Percentiles rank a stretch among this genome's conserved stretches.
phyloP scores from a whole-genome alignment of 2,329 filamentous ascomycete species.

The Aspergillus spinulosporus region DNA sequence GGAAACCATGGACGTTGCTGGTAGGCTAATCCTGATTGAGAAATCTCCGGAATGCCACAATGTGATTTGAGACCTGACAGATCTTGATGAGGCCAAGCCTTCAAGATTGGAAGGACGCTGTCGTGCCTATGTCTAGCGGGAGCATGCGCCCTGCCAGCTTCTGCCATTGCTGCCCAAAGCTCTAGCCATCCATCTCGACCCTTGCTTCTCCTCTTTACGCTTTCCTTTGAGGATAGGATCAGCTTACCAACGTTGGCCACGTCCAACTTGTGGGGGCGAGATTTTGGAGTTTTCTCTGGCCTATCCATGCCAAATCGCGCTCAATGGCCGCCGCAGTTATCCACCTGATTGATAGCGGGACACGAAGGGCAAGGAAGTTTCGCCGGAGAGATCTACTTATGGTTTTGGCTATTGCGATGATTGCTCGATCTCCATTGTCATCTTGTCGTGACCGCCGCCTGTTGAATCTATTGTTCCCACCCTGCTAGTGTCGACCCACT shows the following conservation, averaged over 20 bases:
- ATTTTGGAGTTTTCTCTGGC: constrained; percentile 16
- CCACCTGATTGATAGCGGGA: constrained; percentile 17
- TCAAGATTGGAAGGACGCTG: constrained; percentile 13
- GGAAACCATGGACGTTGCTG: constrained; percentile 2
- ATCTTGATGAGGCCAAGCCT: constrained; percentile 19
- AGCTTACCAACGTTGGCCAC: constrained; percentile 19
- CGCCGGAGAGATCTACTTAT: constrained; percentile 18
- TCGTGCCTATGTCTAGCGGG: constrained; percentile 17
- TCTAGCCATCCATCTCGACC: constrained; percentile 16
- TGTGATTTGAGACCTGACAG: constrained; percentile 11
- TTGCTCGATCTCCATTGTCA: constrained; percentile 17
- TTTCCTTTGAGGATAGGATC: constrained; percentile 23
- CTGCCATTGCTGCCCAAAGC: constrained; percentile 29
- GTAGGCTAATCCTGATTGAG: constrained; percentile 7
- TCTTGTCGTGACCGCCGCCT: constrained; percentile 17
- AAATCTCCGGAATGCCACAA: background rate
- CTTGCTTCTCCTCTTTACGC: constrained; percentile 20
- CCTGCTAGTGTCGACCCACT: constrained; percentile 14
- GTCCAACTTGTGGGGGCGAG: constrained; percentile 17
- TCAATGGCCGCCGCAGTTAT: constrained; percentile 16
- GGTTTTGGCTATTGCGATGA: constrained; percentile 11
- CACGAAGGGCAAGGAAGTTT: constrained; percentile 14
- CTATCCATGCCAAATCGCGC: constrained; percentile 20
- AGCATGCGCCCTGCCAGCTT: constrained; percentile 24
- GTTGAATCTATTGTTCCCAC: constrained; percentile 17